These are phyloP conservation scores for Phytopythium ostracodes DNA, from an alignment of 352 stramenopile genomes.

Conservation along the genomic window DNA sequence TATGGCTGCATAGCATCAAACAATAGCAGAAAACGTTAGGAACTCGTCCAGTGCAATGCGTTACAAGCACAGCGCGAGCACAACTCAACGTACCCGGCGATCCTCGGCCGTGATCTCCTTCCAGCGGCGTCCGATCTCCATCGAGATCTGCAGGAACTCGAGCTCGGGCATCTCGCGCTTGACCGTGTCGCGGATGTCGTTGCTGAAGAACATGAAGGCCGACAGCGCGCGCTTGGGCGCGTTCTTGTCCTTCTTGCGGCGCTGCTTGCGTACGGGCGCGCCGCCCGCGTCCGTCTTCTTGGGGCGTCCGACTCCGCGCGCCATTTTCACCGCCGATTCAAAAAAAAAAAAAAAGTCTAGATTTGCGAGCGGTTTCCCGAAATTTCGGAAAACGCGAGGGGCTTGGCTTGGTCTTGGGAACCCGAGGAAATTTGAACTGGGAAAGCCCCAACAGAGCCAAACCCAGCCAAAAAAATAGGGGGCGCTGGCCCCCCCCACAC, in stretches of 20 bases:
- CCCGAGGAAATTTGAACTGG: conserved; percentile 59
- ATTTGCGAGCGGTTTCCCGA: conserved; percentile 15
- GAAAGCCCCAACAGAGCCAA: conserved; percentile 20
- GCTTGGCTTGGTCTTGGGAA: conserved; percentile 43
- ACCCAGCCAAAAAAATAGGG: conserved; percentile 21
- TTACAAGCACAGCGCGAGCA: no score
- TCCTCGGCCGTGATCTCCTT: conserved; percentile 68
- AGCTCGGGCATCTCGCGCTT: conserved; percentile 88
- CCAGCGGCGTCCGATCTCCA: conserved; percentile 84
- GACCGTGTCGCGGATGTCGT: conserved; percentile 86
- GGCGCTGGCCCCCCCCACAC: not conserved
- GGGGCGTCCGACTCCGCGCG: conserved; percentile 55
- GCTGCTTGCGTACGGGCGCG: conserved; percentile 67
- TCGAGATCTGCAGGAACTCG: conserved; percentile 82
- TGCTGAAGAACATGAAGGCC: conserved; percentile 91
- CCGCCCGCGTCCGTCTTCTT: conserved; percentile 57
- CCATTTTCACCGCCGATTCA: conserved; percentile 40
- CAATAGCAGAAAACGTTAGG: not conserved
- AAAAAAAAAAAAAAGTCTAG: conserved; percentile 8
- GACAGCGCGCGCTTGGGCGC: conserved; percentile 87
- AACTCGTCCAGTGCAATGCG: not conserved
- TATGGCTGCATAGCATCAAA: conserved; percentile 47
- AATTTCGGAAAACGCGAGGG: conserved; percentile 13
- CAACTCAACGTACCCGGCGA: conserved; percentile 42
- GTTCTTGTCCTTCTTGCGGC: conserved; percentile 92